Evolutionary conservation across 2,329 filamentous ascomycete genomes (phyloP), one percentile per base, ranked within the genome.

Genomic region (Neoascochyta sp.): DNA sequence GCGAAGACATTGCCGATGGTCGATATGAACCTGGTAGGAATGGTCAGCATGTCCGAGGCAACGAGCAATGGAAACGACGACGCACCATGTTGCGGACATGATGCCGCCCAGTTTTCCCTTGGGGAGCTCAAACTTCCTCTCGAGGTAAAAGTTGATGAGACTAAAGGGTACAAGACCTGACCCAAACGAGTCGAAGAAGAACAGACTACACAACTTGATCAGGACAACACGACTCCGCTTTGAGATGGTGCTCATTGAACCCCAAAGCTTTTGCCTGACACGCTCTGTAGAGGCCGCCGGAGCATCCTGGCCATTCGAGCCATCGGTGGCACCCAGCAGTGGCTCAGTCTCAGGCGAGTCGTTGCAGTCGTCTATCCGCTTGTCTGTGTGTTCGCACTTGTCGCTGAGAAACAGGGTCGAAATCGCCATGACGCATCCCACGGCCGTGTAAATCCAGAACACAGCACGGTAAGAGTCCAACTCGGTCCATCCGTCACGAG

Each of bases 181-280:
- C 1, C 81, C 82, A 34, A 87, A 74, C 0, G 78, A 75, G 54
- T 88, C 83, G 5, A 87, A 50, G 1, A 73, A 73, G 46, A 87
- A 82, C 2, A 90, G 65, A 6, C 82, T 60, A 50, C 79, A 83
- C 0, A 90, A 67, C 27, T 78, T 75, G 29, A 74, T 55, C 5
- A 84, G 65, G 16, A 80, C 68, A 1, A 63, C 49, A 5, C 71
- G 63, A 19, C 72, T 79, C n/a, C 74, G 65, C 3, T 58, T 61
- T 4, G 76, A 78, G 12, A 87, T 76, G 2, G 72, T 64, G 1
- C 77, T 72, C 16, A 83, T 54, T 3, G 46, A 45, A 26, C 48
- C 38, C 44, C 45, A 48, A 9, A 47, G 32, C 25, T 35, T 57
- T n/a, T n/a, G n/a, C 25, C 39, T 34, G 9, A 41, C 35, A n/a